These are phyloP conservation scores for Exophiala oligosperma DNA, from an alignment of 2,329 filamentous ascomycete species.

Conservation along the genomic window DNA sequence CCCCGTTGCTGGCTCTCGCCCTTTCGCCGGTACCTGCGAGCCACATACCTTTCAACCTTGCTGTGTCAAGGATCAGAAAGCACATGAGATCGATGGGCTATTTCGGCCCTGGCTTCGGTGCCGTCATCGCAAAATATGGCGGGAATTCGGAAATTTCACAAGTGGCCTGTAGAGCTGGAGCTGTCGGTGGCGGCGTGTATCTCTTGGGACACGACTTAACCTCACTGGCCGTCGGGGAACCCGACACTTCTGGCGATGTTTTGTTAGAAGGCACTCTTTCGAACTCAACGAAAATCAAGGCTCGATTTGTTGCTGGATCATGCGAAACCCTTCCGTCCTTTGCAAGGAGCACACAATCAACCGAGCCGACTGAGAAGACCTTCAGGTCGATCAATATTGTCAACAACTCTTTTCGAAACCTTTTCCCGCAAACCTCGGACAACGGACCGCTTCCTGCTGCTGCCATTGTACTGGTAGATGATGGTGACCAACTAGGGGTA, in stretches of 20 bases:
- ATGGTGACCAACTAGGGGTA: slow-evolving; percentile 27
- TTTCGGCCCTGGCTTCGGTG: slow-evolving; percentile 85
- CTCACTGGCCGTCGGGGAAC: slow-evolving; percentile 13
- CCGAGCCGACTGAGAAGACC: background rate
- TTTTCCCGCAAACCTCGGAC: slow-evolving; percentile 74
- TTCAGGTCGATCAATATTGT: slow-evolving; percentile 63
- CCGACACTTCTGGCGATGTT: slow-evolving; percentile 10
- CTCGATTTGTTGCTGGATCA: slow-evolving; percentile 40
- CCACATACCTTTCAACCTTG: slow-evolving; percentile 63
- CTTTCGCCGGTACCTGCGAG: slow-evolving; percentile 63
- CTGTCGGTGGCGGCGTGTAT: slow-evolving; percentile 88
- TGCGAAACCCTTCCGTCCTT: slow-evolving; percentile 37
- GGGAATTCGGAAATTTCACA: slow-evolving; percentile 86
- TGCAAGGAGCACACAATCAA: background rate
- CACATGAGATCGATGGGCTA: slow-evolving; percentile 84
- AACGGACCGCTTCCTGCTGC: slow-evolving; percentile 74
- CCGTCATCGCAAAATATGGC: slow-evolving; percentile 90
- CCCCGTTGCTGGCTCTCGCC: slow-evolving; percentile 68
- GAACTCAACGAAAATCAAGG: slow-evolving; percentile 39
- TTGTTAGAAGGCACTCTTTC: slow-evolving; percentile 35
- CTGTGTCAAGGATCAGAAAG: slow-evolving; percentile 70
- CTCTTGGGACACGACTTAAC: slow-evolving; percentile 72
- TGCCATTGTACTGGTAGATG: slow-evolving; percentile 45
- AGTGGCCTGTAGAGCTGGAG: slow-evolving; percentile 84
- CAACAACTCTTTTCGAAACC: slow-evolving; percentile 59